Evolutionary conservation across 2,329 filamentous ascomycete species (phyloP), one percentile per base, ranked within the genome.

Genomic region (Cephalotrichum gorgonifer): DNA sequence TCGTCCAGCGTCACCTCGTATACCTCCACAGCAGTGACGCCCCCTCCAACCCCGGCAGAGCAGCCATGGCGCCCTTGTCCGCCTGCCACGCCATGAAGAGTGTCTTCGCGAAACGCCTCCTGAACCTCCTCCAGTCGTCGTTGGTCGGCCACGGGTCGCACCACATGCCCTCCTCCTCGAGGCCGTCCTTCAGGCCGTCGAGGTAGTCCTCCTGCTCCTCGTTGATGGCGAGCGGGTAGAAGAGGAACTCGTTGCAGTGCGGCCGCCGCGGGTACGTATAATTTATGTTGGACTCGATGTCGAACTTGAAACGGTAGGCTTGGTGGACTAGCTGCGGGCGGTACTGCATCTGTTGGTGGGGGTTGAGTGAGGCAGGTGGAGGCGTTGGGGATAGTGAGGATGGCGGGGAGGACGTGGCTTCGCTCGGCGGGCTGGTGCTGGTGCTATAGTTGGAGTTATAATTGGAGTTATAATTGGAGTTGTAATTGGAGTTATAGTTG

Each of bases 231-330:
- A 67, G 57, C 20, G 64, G 63, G 55, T 68, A 69, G 54, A 64
- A 64, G 5, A 63, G 54, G 43, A 69, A 56, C 53, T 65, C 62
- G 54, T 69, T 69, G 47, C 65, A 60, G 49, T 71, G 68, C 6
- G 69, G 70, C 3, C 67, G 63, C 12, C 67, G 64, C 4, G 67
- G 62, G 48, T 64, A 65, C 51, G 66, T 61, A 56, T 66, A 61
- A 20, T 71, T 71, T 56, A 71, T 66, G 57, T 69, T 70, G 51
- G 64, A 63, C 50, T 72, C 70, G 47, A 72, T 66, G 57, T 72
- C 70, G 53, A 70, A 72, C 54, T 69, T 69, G 60, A 67, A 72
- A 50, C 69, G 65, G 55, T 71, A 72, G 3, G 67, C 64, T 51
- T 72, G 67, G 57, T 68, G 69, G 14, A 71, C 60, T n/a, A 67